Conservation (phyloP, 441 rosid species). For the Erysimum cheiri region DNA sequence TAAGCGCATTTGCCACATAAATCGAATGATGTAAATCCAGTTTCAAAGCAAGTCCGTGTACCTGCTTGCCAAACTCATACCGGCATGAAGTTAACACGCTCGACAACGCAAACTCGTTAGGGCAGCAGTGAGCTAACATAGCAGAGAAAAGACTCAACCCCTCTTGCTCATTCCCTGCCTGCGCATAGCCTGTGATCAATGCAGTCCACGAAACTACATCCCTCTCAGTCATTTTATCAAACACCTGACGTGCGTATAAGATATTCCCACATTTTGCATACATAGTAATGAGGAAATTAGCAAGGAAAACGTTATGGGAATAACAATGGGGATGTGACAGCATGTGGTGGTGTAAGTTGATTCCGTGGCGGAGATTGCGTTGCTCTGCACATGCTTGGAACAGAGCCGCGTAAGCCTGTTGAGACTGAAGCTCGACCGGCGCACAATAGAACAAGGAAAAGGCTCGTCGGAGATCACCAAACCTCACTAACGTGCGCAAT, state of each 20-base stretch:
- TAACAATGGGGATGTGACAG: constrained; percentile 35
- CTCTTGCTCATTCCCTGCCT: constrained; percentile 52
- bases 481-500: constrained; percentile 37
- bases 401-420: constrained; percentile 58
- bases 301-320: constrained; percentile 46
- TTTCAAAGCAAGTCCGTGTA: constrained; percentile 70
- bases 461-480: constrained; percentile 51
- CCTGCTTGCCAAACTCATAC: constrained; percentile 60
- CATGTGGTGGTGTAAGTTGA: constrained; percentile 61
- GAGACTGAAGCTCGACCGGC: constrained; percentile 47
- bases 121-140: constrained; percentile 62
- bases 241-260: constrained; percentile 50
- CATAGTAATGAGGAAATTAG: constrained; percentile 67
- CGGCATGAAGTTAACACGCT: constrained; percentile 69
- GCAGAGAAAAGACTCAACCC: constrained; percentile 54
- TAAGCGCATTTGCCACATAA: constrained; percentile 73
- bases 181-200: constrained; percentile 69
- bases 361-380: constrained; percentile 57
- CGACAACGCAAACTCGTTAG: constrained; percentile 72
- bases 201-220: constrained; percentile 81
- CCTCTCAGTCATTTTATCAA: constrained; percentile 66
- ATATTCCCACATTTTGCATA: constrained; percentile 63
- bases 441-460: constrained; percentile 51
- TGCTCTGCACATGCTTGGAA: constrained; percentile 71
- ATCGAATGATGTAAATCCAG: constrained; percentile 53